Conservation (phyloP, 768 basidiomycete genomes). For the Candolleomyces efflorescens region DNA sequence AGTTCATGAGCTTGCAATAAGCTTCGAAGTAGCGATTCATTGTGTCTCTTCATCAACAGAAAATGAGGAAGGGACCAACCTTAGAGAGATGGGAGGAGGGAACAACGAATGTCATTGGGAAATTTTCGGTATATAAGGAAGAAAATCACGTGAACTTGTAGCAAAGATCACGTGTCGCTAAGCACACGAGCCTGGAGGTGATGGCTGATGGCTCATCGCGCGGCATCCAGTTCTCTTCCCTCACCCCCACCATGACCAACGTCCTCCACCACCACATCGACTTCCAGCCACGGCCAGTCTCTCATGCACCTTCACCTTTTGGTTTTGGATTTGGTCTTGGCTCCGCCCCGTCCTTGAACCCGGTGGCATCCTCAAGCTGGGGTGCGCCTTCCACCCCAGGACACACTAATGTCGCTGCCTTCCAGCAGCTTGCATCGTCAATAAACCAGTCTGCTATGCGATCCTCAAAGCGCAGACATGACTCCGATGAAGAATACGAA, state of each 20-base stretch:
- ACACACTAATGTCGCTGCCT: constrained; percentile 46
- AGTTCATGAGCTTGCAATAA: constrained; percentile 60
- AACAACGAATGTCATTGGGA: constrained; percentile 7
- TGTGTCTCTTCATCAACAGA: constrained; percentile 54
- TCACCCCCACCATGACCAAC: constrained; percentile 54
- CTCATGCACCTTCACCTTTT: constrained; percentile 59
- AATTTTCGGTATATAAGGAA: background rate
- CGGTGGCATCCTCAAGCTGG: constrained; percentile 41
- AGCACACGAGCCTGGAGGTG: background rate
- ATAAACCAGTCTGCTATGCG: constrained; percentile 34
- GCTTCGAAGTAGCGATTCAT: constrained; percentile 92
- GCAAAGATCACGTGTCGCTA: background rate
- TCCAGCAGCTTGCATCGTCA: constrained; percentile 53
- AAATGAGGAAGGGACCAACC: constrained; percentile 24
- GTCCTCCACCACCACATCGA: constrained; percentile 63
- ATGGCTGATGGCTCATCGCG: background rate
- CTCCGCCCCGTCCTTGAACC: constrained; percentile 36
- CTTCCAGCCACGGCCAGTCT: constrained; percentile 55
- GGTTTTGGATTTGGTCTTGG: constrained; percentile 71
- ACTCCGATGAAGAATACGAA: constrained; percentile 70
- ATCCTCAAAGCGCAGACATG: constrained; percentile 52
- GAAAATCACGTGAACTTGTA: background rate
- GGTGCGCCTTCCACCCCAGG: constrained; percentile 41
- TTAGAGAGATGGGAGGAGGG: constrained; percentile 13
- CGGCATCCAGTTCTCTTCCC: constrained; percentile 12